These are phyloP conservation scores for Triticum timopheevii DNA, from an alignment of 176 grass and related monocot genomes.

Conservation along the genomic window DNA sequence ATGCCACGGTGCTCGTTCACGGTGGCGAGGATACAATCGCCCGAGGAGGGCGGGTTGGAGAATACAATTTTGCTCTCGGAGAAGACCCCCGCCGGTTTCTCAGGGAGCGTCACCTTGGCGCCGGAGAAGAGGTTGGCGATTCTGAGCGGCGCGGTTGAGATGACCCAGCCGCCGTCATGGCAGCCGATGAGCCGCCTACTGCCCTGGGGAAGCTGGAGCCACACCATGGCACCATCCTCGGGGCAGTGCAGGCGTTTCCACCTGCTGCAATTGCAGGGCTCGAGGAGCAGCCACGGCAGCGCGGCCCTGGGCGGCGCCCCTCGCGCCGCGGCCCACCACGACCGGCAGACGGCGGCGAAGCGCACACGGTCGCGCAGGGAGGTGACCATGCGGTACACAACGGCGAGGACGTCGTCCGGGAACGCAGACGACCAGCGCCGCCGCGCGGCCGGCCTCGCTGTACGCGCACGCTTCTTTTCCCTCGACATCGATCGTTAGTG, in stretches of 20 bases:
- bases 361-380: background rate
- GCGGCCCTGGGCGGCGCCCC: background rate
- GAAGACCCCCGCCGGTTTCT: too few species aligned
- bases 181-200: background rate
- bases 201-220: background rate
- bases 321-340: background rate
- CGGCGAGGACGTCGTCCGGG: background rate
- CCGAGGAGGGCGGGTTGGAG: background rate
- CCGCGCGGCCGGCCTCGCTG: background rate
- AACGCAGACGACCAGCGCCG: background rate
- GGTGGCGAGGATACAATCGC: background rate
- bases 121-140: background rate
- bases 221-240: background rate
- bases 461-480: background rate
- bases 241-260: background rate
- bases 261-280: background rate
- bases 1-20: background rate
- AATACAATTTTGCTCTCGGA: background rate
- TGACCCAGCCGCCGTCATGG: slow-evolving; percentile 8
- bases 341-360: background rate
- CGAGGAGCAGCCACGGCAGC: background rate
- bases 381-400: background rate
- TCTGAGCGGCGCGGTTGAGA: background rate
- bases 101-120: background rate
- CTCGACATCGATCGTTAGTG: too few species aligned